These are phyloP conservation scores for Arxiozyma bovina DNA, from an alignment of 1,139 yeast species.

Conservation along the genomic window DNA sequence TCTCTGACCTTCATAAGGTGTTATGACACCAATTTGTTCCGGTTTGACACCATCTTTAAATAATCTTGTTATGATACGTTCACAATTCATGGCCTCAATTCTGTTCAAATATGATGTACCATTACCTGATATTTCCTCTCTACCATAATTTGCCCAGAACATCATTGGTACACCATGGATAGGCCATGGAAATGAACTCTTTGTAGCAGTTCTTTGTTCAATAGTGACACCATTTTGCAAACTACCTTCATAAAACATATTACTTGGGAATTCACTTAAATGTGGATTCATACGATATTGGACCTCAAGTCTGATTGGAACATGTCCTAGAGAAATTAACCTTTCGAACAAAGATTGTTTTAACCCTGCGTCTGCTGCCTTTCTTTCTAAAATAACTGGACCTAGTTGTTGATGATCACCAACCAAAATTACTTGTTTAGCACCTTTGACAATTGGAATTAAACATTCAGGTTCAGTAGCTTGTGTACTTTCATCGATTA, in stretches of 20 bases:
- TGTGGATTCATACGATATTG: conserved; percentile 95
- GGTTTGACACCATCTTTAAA: conserved; percentile 77
- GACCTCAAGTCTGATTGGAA: conserved; percentile 78
- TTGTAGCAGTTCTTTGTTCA: conserved; percentile 52
- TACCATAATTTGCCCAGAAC: conserved; percentile 89
- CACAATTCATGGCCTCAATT: conserved; percentile 87
- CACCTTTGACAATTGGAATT: conserved; percentile 82
- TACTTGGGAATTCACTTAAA: conserved; percentile 78
- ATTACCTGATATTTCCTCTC: conserved; percentile 75
- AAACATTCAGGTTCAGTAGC: conserved; percentile 88
- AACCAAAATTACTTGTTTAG: conserved; percentile 79
- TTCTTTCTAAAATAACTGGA: conserved; percentile 73
- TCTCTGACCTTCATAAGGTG: conserved; percentile 93
- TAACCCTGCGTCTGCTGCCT: conserved; percentile 80
- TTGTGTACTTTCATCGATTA: conserved; percentile 90
- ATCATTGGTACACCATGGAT: conserved; percentile 75
- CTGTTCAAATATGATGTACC: conserved; percentile 84
- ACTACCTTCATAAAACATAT: conserved; percentile 88
- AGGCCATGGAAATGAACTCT: conserved; percentile 82
- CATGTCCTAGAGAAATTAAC: conserved; percentile 72
- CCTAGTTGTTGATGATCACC: conserved; percentile 97
- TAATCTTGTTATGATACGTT: conserved; percentile 62
- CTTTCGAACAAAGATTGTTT: conserved; percentile 82
- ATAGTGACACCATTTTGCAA: conserved; percentile 84
- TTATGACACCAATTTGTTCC: conserved; percentile 79